Percentiles rank a stretch among this genome's conserved stretches.
Evolutionary conservation across 2,329 filamentous ascomycete species (phyloP).

Genomic region (Fusarium buxicola): DNA sequence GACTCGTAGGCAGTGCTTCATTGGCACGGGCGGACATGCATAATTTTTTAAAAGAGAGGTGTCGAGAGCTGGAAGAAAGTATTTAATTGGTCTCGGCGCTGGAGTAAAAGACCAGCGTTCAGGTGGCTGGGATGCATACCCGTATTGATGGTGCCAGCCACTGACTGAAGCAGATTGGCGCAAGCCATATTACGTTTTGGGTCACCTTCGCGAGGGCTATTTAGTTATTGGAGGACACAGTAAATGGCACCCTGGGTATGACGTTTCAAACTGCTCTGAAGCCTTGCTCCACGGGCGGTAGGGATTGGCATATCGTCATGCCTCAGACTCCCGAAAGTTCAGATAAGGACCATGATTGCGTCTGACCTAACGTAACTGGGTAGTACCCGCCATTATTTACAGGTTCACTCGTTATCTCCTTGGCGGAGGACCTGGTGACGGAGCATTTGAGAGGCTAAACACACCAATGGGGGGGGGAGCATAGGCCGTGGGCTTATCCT

Average conservation of each 20-base stretch:
- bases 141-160: not conserved
- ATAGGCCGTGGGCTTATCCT: too few relatives aligned
- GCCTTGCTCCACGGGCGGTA: too few relatives aligned
- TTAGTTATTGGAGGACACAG: not conserved
- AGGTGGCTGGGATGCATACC: not conserved
- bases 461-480: too few relatives aligned
- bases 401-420: too few relatives aligned
- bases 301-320: too few relatives aligned
- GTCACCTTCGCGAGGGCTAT: not conserved
- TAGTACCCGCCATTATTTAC: too few relatives aligned
- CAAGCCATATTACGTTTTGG: constrained; percentile 5
- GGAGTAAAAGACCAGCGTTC: not conserved
- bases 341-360: too few relatives aligned
- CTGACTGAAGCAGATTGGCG: constrained; percentile 1
- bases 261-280: not conserved
- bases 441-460: too few relatives aligned
- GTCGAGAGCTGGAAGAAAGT: not conserved
- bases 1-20: not conserved
- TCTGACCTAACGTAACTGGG: too few relatives aligned
- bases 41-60: too few relatives aligned
- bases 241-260: not conserved
- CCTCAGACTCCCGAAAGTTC: too few relatives aligned
- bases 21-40: not conserved
- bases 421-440: too few relatives aligned
- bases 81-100: not conserved